A percentile compares a stretch with the other conserved stretches of the same genome.
Conservation (phyloP, 345 rosid species). For the Eucalyptus regnans region DNA sequence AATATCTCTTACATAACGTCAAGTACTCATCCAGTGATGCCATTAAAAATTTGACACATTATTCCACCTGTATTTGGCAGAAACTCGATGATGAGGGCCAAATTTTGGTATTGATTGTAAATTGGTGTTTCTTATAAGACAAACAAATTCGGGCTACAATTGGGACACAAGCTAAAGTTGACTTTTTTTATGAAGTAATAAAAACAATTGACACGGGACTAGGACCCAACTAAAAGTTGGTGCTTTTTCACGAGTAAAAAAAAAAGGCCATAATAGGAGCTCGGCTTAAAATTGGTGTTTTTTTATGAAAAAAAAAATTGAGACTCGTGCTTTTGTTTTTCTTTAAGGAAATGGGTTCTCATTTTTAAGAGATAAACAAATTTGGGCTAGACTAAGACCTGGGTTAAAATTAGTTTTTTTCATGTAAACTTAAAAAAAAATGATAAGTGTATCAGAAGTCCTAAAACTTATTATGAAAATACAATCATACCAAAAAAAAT, state of each 20-base stretch:
- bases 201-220: not conserved
- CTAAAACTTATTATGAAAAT: no score
- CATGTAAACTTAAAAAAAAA: accelerated
- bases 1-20: not conserved
- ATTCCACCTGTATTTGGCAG: not conserved
- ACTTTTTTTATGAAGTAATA: not conserved
- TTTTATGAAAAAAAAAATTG: not conserved
- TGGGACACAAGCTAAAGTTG: not conserved
- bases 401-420: not conserved
- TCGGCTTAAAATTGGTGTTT: not conserved
- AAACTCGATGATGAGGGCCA: not conserved
- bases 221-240: not conserved
- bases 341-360: not conserved
- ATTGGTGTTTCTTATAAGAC: not conserved
- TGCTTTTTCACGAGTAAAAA: not conserved
- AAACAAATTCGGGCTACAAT: not conserved
- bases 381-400: not conserved
- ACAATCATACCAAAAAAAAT: no score
- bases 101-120: not conserved
- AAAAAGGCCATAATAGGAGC: not conserved
- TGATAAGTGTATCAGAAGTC: accelerated
- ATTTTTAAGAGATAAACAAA: not conserved
- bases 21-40: accelerated
- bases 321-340: not conserved
- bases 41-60: not conserved